Base-by-base conservation (phyloP, 2,329 filamentous ascomycete genomes). In the Fusarium nisikadoi region DNA sequence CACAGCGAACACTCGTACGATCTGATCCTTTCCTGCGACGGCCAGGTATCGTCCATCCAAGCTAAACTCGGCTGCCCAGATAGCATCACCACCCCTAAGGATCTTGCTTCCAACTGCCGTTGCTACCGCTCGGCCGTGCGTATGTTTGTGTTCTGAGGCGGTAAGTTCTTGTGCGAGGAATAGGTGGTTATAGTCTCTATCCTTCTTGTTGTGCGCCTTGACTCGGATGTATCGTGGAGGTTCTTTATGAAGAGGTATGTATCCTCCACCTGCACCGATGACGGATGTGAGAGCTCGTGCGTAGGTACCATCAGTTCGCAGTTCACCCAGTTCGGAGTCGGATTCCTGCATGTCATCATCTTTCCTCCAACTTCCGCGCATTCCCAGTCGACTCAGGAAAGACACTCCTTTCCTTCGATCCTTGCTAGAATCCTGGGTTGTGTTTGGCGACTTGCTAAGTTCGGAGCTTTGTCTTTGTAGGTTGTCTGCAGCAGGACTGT, bases 41-140 rank as follows among this genome's bases (percentile, higher is more conserved):
- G 96, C 96, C 23, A 99, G 85, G 79, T 95, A 97, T 77, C 88
- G 93, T 9, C 96, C 96, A 83, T 98, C 95, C 67, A 92, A 92
- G 77, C 95, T 98, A 78, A 98, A 98, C 77, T 96, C 93, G 71
- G 94, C 90, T 1, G 95, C 92, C 96, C 96, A 99, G 38, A 97
- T 91, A 0, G 96, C 94, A 67, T 93, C 88, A 41, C 85, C 86
- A 12, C 83, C 84, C 45, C 82, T 81, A 7, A 83, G 71, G 38
- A 83, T 79, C 69, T 82, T 84, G 65, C 81, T 84, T 49, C 82
- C 83, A 17, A 83, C 80, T 19, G 80, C 79, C 4, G 81, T 83
- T 8, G 79, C 78, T 29, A 80, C 80, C 10, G 75, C 76, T 20
- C 81, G 79, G 23, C 77, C 74, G 5, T 75, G 74, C 3, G 71